Base-by-base conservation (phyloP, 225 moss, liverwort and hornwort genomes). In the Takakia lepidozioides region DNA sequence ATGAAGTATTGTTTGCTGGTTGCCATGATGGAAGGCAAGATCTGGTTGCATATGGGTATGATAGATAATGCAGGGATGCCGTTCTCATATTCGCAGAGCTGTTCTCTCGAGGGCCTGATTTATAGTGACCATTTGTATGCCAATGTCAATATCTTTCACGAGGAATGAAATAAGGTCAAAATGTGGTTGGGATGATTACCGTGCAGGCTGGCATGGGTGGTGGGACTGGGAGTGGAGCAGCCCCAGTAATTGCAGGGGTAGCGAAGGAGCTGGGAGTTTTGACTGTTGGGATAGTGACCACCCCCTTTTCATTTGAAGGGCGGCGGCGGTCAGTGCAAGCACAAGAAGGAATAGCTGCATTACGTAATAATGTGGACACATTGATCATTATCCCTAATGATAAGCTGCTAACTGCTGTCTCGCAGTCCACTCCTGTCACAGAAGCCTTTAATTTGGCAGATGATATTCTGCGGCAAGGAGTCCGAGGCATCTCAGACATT, bases 171-270 rank as follows among this genome's bases (percentile, higher is more conserved):
- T n/a, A n/a, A n/a, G n/a, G n/a, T n/a, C n/a, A n/a, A n/a, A n/a
- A n/a, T n/a, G n/a, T n/a, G n/a, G n/a, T n/a, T n/a, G n/a, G n/a
- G n/a, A n/a, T n/a, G n/a, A n/a, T n/a, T n/a, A n/a, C n/a, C n/a
- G n/a, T 71, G 61, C 76, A 92, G 91, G 91, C 91, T 52, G 91
- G 91, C 38, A 92, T 92, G 91, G 91, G 91, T 20, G 91, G 91
- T 62, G 91, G 91, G 22, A 92, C 91, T 27, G 91, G 91, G 36
- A 92, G 91, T 40, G 91, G 91, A 57, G 91, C 91, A 51, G 91
- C 91, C 37, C 91, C 91, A 49, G 84, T 92, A 19, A 84, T 92
- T 54, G 91, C 91, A 22, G 81, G 84, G 37, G 87, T 87, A 44
- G 91, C 91, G 21, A 92, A 92, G 72, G 59, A 73, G 37, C 69